Conservation (phyloP, 345 rosid species). For the Sonneratia alba region DNA sequence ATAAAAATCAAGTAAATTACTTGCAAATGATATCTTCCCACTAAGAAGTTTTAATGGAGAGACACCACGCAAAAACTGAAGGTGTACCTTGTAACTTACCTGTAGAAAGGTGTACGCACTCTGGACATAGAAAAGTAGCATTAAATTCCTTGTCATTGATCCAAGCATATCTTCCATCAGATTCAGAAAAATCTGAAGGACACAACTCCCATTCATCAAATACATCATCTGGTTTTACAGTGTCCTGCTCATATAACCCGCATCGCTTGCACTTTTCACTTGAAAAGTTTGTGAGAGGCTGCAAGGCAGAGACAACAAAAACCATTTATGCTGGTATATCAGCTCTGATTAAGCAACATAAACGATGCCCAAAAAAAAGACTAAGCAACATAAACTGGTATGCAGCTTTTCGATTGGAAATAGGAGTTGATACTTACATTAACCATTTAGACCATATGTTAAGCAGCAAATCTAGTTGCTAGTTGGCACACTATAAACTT, state of each 20-base stretch:
- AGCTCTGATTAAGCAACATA: not conserved
- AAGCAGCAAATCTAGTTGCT: not conserved
- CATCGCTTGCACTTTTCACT: slow-evolving; percentile 86
- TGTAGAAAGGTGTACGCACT: slow-evolving; percentile 31
- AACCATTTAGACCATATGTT: not conserved
- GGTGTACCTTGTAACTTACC: slow-evolving; percentile 22
- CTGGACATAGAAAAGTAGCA: slow-evolving; percentile 58
- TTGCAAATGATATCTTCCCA: not conserved
- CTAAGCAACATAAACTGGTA: not conserved
- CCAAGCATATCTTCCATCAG: slow-evolving; percentile 44
- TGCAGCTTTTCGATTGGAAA: not conserved
- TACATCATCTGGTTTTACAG: slow-evolving; percentile 41
- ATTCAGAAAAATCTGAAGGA: slow-evolving; percentile 53
- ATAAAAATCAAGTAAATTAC: not conserved
- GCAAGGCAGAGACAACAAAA: slow-evolving; percentile 14
- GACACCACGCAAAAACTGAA: not conserved
- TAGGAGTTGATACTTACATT: not conserved
- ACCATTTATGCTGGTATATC: not conserved
- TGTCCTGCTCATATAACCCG: slow-evolving; percentile 73
- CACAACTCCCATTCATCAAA: slow-evolving; percentile 92
- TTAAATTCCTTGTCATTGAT: slow-evolving; percentile 43
- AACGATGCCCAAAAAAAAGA: not conserved
- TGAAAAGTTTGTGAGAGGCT: slow-evolving; percentile 60
- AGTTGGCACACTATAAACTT: not conserved
- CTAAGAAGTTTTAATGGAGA: not conserved